phyloP scores from a whole-genome alignment of 345 rosid species.

The thale cress (Arabidopsis thaliana) region DNA sequence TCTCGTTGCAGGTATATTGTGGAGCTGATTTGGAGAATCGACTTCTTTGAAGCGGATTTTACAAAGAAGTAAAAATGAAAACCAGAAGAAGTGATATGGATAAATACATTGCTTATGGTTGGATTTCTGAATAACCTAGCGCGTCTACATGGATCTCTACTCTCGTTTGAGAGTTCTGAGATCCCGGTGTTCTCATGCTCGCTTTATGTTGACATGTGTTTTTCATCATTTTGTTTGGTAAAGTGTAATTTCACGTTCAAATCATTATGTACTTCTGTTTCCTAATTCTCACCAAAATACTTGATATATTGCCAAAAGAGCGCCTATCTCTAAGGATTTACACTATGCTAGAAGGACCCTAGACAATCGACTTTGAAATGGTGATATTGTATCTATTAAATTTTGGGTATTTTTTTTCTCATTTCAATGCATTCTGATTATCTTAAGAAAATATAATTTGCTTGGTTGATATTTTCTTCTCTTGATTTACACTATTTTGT shows the following conservation, averaged over 20 bases:
- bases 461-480: too few species aligned
- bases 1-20: conserved; percentile 70
- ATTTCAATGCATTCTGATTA: too few species aligned
- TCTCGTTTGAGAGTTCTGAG: conserved; percentile 76
- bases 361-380: too few species aligned
- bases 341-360: too few species aligned
- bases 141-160: conserved; percentile 78
- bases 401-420: too few species aligned
- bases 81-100: conserved; percentile 47
- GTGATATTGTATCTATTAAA: too few species aligned
- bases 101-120: conserved; percentile 65
- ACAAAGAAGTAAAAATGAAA: conserved; percentile 49
- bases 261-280: neutral
- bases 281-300: neutral
- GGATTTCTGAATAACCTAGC: conserved; percentile 87
- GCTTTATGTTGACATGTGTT: conserved; percentile 95
- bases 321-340: too few species aligned
- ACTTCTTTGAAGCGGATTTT: conserved; percentile 86
- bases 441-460: too few species aligned
- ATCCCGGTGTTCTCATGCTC: conserved; percentile 91
- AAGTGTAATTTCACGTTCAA: conserved; percentile 5
- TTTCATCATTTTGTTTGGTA: conserved; percentile 97
- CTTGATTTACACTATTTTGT: too few species aligned
- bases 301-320: neutral
- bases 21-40: conserved; percentile 97